Evolutionary conservation across 2,329 filamentous ascomycete genomes (phyloP), one percentile per base, ranked within the genome.

Genomic region (Zymoseptoria brevis): DNA sequence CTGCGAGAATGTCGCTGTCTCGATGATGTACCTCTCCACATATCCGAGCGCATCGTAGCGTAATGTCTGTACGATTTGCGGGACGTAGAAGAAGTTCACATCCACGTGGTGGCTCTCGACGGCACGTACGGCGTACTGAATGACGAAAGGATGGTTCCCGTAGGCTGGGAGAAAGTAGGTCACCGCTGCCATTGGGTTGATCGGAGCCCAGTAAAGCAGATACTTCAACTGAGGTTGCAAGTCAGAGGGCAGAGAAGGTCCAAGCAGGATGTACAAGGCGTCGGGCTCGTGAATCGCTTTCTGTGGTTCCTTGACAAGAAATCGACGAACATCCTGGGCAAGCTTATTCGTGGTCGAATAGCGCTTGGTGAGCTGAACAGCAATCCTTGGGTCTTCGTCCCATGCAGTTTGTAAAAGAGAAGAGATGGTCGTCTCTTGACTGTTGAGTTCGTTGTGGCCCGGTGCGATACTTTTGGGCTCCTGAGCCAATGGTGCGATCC

Each of bases 11-110:
- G 95, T 93, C 1, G 92, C 94, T 0, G 95, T 96, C 76, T 99
- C 94, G 16, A 97, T 81, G 57, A 99, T 97, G 71, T 96, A 99
- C 51, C 93, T 84, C 74, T 96, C 91, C 1, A 96, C 92, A 71
- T 99, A 99, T 58, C 94, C 94, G 22, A 99, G 80, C 11, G 83
- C 83, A 78, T 99, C 94, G 68, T 97, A 96, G 57, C 94, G 87
- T 50, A 99, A 81, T 50, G 90, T 88, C 73, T 99, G 94, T 13
- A 99, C 94, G 67, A 99, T 95, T 72, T 99, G 94, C 6, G 95
- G 94, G 2, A 99, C 94, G 71, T 96, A 97, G 76, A 97, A 99
- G 80, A 99, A 99, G 0, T 93, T 96, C 19, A 97, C 86, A 71
- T 97, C 94, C n/a, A 96, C 87, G 0, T 91, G 87, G 70, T 99